Evolutionary conservation across 1,284 basidiomycete genomes (phyloP).

Genomic region (Cutaneotrichosporon sp.): DNA sequence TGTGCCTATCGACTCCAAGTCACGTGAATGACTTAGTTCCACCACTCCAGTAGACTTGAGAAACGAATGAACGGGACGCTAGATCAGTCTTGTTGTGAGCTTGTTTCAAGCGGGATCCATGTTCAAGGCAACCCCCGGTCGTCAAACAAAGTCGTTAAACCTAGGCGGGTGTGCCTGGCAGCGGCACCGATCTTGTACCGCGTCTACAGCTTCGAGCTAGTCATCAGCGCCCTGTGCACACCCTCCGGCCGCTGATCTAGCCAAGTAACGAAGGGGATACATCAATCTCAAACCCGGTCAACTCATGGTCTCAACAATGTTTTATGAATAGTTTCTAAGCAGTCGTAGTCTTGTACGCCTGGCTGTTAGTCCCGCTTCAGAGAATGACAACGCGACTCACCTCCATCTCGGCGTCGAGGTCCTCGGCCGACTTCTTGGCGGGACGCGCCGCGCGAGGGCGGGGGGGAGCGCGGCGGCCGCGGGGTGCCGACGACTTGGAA

Average conservation of each 20-base stretch:
- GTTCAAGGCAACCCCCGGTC: too few species aligned
- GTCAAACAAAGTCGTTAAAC: too few species aligned
- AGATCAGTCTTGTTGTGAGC: too few species aligned
- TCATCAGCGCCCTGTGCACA: too few species aligned
- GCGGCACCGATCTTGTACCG: too few species aligned
- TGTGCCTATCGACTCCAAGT: too few species aligned
- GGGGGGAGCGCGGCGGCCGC: slow-evolving; percentile 58
- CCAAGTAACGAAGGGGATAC: neutral
- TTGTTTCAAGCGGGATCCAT: too few species aligned
- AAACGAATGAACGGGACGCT: too few species aligned
- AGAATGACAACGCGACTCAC: slow-evolving; percentile 58
- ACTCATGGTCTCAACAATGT: neutral
- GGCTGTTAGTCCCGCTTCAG: neutral
- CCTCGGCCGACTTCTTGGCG: slow-evolving; percentile 59
- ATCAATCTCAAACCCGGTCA: slow-evolving; percentile 3
- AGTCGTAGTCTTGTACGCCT: slow-evolving; percentile 43
- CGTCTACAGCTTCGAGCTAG: too few species aligned
- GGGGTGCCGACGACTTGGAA: slow-evolving; percentile 55
- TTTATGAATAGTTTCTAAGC: slow-evolving; percentile 10
- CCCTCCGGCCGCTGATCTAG: neutral
- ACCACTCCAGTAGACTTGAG: too few species aligned
- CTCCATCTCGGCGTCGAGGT: slow-evolving; percentile 64
- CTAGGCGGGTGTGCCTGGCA: too few species aligned
- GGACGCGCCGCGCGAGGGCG: slow-evolving; percentile 49
- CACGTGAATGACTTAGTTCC: too few species aligned